Conservation (phyloP, 2,329 filamentous ascomycete species). For the Diaporthe humulicola region DNA sequence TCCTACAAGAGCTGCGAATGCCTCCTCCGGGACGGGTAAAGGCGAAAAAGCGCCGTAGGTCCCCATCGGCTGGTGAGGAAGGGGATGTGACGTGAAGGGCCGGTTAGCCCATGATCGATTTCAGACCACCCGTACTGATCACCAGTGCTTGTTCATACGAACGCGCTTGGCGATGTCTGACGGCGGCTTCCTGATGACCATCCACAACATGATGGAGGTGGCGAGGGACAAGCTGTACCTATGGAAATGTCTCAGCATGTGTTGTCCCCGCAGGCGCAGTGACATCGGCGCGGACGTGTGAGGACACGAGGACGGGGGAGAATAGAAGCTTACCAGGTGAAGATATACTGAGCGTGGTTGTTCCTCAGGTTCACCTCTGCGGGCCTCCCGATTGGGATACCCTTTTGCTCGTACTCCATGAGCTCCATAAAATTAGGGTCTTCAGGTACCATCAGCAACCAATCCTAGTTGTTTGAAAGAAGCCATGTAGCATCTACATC, state of each 20-base stretch:
- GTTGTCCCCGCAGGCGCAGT: not conserved
- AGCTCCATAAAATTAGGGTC: slow-evolving; percentile 83
- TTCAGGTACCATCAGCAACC: slow-evolving; percentile 51
- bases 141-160: slow-evolving; percentile 83
- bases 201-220: slow-evolving; percentile 95
- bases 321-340: slow-evolving; percentile 83
- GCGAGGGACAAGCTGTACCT: slow-evolving; percentile 90
- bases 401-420: slow-evolving; percentile 81
- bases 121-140: slow-evolving; percentile 40
- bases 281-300: slow-evolving; percentile 4
- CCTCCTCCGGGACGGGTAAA: slow-evolving; percentile 62
- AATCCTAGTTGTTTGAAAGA: slow-evolving; percentile 32
- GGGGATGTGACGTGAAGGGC: slow-evolving; percentile 54
- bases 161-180: slow-evolving; percentile 80
- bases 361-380: slow-evolving; percentile 95
- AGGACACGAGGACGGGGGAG: not conserved
- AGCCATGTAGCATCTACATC: slow-evolving; percentile 20
- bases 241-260: slow-evolving; percentile 34
- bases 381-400: slow-evolving; percentile 89
- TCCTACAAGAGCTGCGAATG: slow-evolving; percentile 86
- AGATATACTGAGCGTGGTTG: slow-evolving; percentile 98
- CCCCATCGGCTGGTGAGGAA: slow-evolving; percentile 54
- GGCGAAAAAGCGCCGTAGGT: slow-evolving; percentile 59
- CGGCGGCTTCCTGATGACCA: slow-evolving; percentile 90
- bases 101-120: not conserved